phyloP scores from a whole-genome alignment of 208 protist genomes.

The Leptomonas pyrrhocoris region DNA sequence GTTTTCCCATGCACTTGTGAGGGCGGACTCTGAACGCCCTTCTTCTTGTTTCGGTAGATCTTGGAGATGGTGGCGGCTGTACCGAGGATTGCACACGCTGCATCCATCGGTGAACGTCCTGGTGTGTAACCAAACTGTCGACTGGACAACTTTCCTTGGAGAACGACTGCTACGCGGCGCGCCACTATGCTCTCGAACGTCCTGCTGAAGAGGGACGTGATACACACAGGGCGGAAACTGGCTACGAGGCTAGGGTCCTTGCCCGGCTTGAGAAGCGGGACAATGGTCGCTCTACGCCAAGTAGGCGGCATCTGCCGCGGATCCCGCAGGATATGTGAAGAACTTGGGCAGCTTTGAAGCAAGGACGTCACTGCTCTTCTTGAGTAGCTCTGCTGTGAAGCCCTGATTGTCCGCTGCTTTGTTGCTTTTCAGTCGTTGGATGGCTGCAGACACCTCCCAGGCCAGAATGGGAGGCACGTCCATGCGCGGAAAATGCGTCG shows the following conservation, averaged over 20 bases:
- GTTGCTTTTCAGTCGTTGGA: neutral
- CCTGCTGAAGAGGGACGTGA: neutral
- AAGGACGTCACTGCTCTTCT: neutral
- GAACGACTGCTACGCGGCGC: neutral
- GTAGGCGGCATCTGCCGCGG: neutral
- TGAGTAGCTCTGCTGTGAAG: neutral
- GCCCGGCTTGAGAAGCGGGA: neutral
- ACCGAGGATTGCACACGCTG: neutral
- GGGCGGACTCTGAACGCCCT: neutral
- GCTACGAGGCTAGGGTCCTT: neutral
- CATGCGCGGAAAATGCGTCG: neutral
- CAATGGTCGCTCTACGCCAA: neutral
- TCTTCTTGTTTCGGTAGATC: conserved; percentile 1
- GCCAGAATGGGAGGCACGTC: neutral
- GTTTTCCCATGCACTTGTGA: neutral
- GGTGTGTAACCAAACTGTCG: neutral
- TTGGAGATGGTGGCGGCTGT: neutral
- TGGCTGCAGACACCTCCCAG: neutral
- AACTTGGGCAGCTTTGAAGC: neutral
- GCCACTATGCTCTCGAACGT: neutral
- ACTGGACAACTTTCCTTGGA: conserved; percentile 1
- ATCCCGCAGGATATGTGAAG: neutral
- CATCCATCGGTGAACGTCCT: neutral
- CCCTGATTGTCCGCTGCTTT: neutral
- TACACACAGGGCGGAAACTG: neutral